Evolutionary conservation across 805 yeast genomes (phyloP), one percentile per base, ranked within the genome.

Genomic region (Lachancea sp.): DNA sequence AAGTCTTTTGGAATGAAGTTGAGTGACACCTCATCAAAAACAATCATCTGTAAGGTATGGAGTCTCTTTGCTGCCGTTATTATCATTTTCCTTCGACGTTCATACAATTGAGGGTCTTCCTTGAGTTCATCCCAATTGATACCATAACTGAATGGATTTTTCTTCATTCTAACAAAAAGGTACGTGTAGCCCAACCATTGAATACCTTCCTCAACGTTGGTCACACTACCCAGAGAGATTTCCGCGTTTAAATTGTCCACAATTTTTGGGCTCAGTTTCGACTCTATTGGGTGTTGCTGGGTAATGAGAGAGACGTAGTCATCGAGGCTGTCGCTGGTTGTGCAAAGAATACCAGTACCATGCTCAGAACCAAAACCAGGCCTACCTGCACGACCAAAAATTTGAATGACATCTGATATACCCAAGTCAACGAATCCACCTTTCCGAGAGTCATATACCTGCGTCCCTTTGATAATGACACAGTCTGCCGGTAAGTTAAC

Each of bases 371-470:
- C 67, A 65, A 79, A 93, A 56, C 95, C 99, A 0, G 99, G 99
- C 67, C 99, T 80, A 68, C 99, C 99, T 22, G 99, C 99, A 70
- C 99, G 85, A 55, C 99, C 99, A 68, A 93, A 93, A 53, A 93
- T 93, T 70, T 93, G 99, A 49, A 95, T 85, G 33, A 93, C 96
- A 68, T 93, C 99, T 0, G 96, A 85, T 15, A 93, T 91, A 1
- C 98, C 98, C 33, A 95, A 70, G 60, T 93, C 99, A 2, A 83
- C 78, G 58, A 81, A 87, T 0, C 99, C 99, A 74, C 99, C 99
- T 43, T 83, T 84, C 60, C 90, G 87, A 0, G 98, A 75, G 60
- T 93, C 95, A 60, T 93, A 93, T 0, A 93, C 89, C 59, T 91
- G 96, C 0, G 99, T 93, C 0, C 99, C 99, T 58, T 93, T 93